Base-by-base conservation (phyloP, 2,329 filamentous ascomycete species). In the Penicillium freii region DNA sequence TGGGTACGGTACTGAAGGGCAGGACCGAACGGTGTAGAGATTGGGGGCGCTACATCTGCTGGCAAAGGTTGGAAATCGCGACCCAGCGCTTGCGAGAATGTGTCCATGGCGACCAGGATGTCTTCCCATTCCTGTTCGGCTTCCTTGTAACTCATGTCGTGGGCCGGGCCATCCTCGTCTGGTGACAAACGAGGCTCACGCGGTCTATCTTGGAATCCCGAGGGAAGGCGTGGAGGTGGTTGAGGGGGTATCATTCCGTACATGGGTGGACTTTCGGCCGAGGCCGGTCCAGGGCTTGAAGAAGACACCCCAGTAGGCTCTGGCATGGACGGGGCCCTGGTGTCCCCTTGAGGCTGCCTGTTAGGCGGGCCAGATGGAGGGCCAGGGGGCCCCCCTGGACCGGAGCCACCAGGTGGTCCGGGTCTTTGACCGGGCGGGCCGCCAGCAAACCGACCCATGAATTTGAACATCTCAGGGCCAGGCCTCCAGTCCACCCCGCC, bases 1-100 rank as follows among this genome's bases (percentile, higher is more conserved):
- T 91, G 93, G 2, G 90, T 93, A 31, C 90, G 85, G 70, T 96
- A 97, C 62, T 91, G 86, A 7, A 92, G 77, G 0, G 90, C 88
- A 2, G 85, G 83, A 0, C 94, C 93, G 69, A 97, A 99, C 0
- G 93, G 91, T 1, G 91, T 87, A 17, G 78, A 68, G 60, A 83
- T 73, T 47, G 86, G 81, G 51, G 85, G 75, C 56, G 82, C 80
- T 53, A 86, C 84, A 60, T 94, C 91, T 2, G 86, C 77, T 2
- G 84, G 83, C 21, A 97, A 76, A 1, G 91, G 87, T 60, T 89
- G 83, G 73, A 95, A 97, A 43, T 90, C 86, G 5, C 86, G 81
- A 0, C 89, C 89, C 9, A 96, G 83, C 42, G 84, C 83, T 5
- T 78, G 76, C 42, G 82, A 80, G 55, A 77, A 78, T 21, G 67